Conservation (phyloP, 352 stramenopile species). For the Phytopythium cucurbitacearum region DNA sequence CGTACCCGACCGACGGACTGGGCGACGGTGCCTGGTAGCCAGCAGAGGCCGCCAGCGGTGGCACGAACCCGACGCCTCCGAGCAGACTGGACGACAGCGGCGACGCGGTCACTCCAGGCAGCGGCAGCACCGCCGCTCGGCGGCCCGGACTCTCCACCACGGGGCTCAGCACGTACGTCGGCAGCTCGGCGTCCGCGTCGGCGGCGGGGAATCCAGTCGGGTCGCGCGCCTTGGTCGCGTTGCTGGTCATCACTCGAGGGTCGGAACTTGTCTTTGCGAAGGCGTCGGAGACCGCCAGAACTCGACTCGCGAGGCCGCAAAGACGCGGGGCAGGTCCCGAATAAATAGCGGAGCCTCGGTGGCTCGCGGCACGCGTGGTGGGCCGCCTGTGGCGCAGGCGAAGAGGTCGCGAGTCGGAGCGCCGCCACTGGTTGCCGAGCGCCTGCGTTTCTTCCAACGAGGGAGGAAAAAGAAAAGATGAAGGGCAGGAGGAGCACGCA, state of each 20-base stretch:
- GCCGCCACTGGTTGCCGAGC: neutral
- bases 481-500: no score
- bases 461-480: neutral
- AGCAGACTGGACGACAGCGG: slow-evolving; percentile 1
- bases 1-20: neutral
- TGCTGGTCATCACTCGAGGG: neutral
- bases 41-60: neutral
- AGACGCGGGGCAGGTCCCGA: neutral
- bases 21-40: neutral
- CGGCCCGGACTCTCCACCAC: neutral
- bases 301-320: neutral
- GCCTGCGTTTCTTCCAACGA: neutral
- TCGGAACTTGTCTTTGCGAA: slow-evolving; percentile 3
- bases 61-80: neutral
- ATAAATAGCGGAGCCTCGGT: neutral
- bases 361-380: neutral
- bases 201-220: neutral
- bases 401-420: neutral
- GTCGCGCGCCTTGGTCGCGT: neutral
- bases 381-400: slow-evolving; percentile 6
- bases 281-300: neutral
- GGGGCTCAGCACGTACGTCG: slow-evolving; percentile 1
- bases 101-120: neutral
- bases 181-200: slow-evolving; percentile 1
- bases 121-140: neutral